These are phyloP conservation scores for Aquilaria yunnanensis DNA, from an alignment of 345 rosid genomes.

Conservation along the genomic window DNA sequence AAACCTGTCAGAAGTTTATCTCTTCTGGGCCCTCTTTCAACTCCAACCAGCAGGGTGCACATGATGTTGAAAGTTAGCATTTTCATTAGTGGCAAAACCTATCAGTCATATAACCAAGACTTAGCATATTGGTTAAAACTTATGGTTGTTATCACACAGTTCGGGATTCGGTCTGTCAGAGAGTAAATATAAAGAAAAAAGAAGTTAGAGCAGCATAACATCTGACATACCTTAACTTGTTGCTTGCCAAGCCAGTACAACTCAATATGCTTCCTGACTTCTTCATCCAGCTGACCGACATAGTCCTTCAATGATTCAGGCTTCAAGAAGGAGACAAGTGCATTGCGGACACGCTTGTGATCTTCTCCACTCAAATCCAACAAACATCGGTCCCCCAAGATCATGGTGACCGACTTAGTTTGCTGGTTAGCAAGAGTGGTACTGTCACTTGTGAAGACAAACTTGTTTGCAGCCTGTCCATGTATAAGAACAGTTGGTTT, in stretches of 20 bases:
- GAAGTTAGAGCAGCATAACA: background rate
- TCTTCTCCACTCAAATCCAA: constrained; percentile 32
- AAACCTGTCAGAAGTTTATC: constrained; percentile 22
- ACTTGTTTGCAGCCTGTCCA: constrained; percentile 48
- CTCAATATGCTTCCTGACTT: constrained; percentile 38
- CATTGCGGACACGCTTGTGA: constrained; percentile 40
- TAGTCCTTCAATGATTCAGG: constrained; percentile 55
- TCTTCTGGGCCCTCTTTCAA: constrained; percentile 31
- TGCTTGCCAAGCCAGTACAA: constrained; percentile 39
- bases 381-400: constrained; percentile 35
- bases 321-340: constrained; percentile 36
- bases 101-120: background rate
- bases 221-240: constrained; percentile 22
- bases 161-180: no score
- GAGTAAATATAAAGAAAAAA: no score
- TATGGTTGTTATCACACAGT: no score
- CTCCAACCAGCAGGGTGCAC: constrained; percentile 36
- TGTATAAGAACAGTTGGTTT: constrained; percentile 38
- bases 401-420: constrained; percentile 18
- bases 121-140: no score
- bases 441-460: constrained; percentile 30
- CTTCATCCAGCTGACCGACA: constrained; percentile 42
- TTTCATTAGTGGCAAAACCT: constrained; percentile 50
- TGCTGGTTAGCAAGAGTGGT: constrained; percentile 22
- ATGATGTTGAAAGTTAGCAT: constrained; percentile 47